Base-by-base conservation (phyloP, 164 flowering plant species). In the Vitis labrusca region DNA sequence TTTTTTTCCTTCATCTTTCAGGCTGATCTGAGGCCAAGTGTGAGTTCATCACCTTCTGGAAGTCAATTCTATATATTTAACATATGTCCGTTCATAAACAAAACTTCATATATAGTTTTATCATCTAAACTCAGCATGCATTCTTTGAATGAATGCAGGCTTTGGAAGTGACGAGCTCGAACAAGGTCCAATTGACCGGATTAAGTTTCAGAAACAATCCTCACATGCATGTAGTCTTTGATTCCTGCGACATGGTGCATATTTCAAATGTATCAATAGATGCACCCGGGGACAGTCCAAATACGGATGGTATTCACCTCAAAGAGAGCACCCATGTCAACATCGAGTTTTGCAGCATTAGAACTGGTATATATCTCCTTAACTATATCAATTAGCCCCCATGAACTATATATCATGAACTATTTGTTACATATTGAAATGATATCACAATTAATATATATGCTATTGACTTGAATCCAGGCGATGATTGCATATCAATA, bases 401-500 rank as follows among this genome's bases (percentile, higher is more conserved):
- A 9, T 11, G 3, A 9, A 59, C 19, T 17, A 23, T 3, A 6
- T 23, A 3, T 8, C 50, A 9, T 0, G 19, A 5, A 15, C 2
- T 44, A 8, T 2, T 0, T 44, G 16, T 13, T n/a, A 13, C 7
- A 55, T 55, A 11, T n/a, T 55, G n/a, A 10, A 32, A 32, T 32
- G 44, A 32, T 32, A 32, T 32, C 44, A 32, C 7, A 32, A 32
- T 4, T 32, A 32, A 32, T 32, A 6, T 7, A 17, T 15, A 57
- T 57, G 10, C 6, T 47, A 13, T 17, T 50, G 32, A 19, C 12
- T 4, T 7, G 10, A 14, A 37, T 61, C 66, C 57, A 76, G 87
- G 87, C 2, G 83, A 84, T 66, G 87, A 81, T 61, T 84, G 87
- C 54, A 64, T 81, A 8, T 76, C 87, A 4, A 80, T 84, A 10